Base-by-base conservation (phyloP, 177 flowering plant species). In the Vitis hybrid region DNA sequence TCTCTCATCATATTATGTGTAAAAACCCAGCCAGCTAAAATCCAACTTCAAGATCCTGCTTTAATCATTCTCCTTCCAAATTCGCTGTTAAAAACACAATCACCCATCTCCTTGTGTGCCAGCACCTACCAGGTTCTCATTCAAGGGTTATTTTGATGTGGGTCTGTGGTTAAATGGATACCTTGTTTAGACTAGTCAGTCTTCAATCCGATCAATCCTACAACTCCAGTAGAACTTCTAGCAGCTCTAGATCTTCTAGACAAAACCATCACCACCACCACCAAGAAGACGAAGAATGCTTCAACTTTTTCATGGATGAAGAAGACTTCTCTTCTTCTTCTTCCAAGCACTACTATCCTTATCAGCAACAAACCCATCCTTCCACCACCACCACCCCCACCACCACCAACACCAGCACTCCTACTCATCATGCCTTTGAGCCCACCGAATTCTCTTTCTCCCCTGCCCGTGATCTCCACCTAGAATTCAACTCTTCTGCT, bases 241-340 rank as follows among this genome's bases (percentile, higher is more conserved):
- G 83, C 80, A 88, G 85, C 77, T 87, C 92, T 51, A 80, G 86
- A 87, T 90, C 95, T 49, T 87, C 89, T 1, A 75, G 66, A 70
- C 89, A 85, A 68, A 65, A 56, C 68, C 70, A 72, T 3, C 70
- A 63, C 56, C 69, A 73, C 59, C 76, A 76, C 1, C 78, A 60
- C 15, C 80, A 82, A 68, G 86, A 85, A 60, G 84, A 68, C 51
- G 81, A 85, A 87, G 97, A 93, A 90, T 91, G 99, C 97, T 85
- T 87, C 90, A 89, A 91, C 84, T 72, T 86, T 87, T 91, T 86
- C 99, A 93, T 95, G 99, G 99, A 93, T 86, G 97, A 93, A 72
- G 98, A 95, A 65, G 94, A 91, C 78, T 84, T 88, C 85, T 90
- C 96, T 69, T 93, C 96, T 65, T 91, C 97, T 72, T 91, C 94